phyloP scores from a whole-genome alignment of 768 basidiomycete species.

The Dacryopinax primogenitus region DNA sequence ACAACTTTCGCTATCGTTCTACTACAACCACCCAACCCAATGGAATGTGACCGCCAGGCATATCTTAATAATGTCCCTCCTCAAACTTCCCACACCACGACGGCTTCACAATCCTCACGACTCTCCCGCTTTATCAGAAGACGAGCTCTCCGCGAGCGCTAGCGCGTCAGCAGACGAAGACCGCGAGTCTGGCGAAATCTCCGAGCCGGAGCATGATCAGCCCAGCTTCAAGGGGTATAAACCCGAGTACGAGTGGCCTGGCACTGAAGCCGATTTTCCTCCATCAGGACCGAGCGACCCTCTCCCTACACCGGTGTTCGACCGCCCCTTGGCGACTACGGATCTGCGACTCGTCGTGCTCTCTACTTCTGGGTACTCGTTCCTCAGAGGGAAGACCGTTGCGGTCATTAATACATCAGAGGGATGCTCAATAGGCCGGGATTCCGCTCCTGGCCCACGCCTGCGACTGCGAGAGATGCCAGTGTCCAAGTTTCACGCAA shows the following conservation, averaged over 20 bases:
- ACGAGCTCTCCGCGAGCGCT: neutral
- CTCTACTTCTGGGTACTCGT: neutral
- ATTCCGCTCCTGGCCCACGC: slow-evolving; percentile 41
- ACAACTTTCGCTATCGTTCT: too few species aligned
- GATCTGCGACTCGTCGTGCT: slow-evolving; percentile 17
- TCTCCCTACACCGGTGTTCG: neutral
- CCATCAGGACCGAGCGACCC: neutral
- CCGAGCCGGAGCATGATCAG: neutral
- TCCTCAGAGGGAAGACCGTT: slow-evolving; percentile 23
- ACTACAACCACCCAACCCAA: too few species aligned
- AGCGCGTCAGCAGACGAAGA: neutral
- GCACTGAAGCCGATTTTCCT: neutral
- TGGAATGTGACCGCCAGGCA: too few species aligned
- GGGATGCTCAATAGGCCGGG: slow-evolving; percentile 64
- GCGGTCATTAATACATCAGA: slow-evolving; percentile 46
- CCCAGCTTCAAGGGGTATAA: slow-evolving; percentile 1
- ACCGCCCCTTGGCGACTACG: slow-evolving; percentile 3
- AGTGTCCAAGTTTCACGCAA: slow-evolving; percentile 71
- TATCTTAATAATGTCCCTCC: neutral
- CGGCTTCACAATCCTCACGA: neutral
- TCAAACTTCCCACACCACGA: neutral
- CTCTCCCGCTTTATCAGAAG: neutral
- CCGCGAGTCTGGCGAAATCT: slow-evolving; percentile 3
- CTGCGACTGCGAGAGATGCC: slow-evolving; percentile 73
- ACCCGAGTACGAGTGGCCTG: slow-evolving; percentile 5